phyloP scores from a whole-genome alignment of 1,284 basidiomycete species.

The Spongispora temasekensis region DNA sequence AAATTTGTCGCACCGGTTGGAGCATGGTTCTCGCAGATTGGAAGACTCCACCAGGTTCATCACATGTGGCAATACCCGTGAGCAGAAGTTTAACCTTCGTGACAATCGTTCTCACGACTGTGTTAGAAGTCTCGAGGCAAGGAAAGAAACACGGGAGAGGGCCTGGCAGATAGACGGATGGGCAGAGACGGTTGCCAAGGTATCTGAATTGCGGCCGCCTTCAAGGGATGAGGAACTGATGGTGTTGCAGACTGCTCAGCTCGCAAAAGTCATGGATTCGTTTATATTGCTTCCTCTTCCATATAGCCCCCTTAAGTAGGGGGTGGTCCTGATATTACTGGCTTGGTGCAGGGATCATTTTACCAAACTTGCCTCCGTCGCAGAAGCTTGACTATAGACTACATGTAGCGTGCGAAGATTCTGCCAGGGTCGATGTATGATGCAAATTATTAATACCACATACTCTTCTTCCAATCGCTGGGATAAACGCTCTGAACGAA shows the following conservation, averaged over 20 bases:
- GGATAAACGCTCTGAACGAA: slow-evolving; percentile 22
- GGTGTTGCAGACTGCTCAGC: slow-evolving; percentile 67
- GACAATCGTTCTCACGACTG: slow-evolving; percentile 15
- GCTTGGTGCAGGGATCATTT: no score
- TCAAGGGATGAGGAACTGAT: slow-evolving; percentile 8
- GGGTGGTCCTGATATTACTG: not conserved
- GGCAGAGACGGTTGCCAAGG: slow-evolving; percentile 93
- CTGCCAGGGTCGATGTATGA: slow-evolving; percentile 8
- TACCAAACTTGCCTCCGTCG: no score
- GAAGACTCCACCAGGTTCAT: slow-evolving; percentile 86
- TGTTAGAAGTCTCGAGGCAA: slow-evolving; percentile 70
- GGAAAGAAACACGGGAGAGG: slow-evolving; percentile 82
- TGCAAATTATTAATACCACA: no score
- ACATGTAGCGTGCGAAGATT: slow-evolving; percentile 18
- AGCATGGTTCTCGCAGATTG: slow-evolving; percentile 94
- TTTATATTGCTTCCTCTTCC: slow-evolving; percentile 72
- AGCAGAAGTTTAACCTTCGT: slow-evolving; percentile 35
- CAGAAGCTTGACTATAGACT: no score
- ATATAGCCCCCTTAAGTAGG: slow-evolving; percentile 79
- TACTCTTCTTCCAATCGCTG: not conserved
- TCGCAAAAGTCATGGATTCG: slow-evolving; percentile 78
- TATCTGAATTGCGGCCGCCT: slow-evolving; percentile 32
- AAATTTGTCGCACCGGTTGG: slow-evolving; percentile 86
- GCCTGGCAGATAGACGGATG: slow-evolving; percentile 94
- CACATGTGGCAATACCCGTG: slow-evolving; percentile 95